Percentiles rank a stretch among this genome's conserved stretches.
phyloP scores from a whole-genome alignment of 1,139 yeast species.

The Spathaspora sp. region DNA sequence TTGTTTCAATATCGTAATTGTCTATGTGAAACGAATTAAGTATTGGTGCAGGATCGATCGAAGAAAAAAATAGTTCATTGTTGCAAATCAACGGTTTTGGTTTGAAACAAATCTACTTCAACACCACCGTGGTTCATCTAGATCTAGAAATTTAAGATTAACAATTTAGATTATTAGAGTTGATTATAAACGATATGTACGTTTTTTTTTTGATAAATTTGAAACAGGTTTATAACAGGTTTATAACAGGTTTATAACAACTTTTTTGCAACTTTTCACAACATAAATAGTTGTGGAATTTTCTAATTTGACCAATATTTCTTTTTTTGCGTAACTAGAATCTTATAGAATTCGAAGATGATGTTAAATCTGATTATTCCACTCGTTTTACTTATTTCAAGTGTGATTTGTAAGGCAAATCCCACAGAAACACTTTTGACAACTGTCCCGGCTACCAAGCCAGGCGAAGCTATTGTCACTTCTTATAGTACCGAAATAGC shows the following conservation, averaged over 20 bases:
- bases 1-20: no score
- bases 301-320: background rate
- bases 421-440: slow-evolving; percentile 15
- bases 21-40: background rate
- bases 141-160: background rate
- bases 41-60: background rate
- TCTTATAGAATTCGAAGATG: background rate
- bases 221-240: background rate
- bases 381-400: background rate
- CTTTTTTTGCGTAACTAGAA: background rate
- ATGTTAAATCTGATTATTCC: background rate
- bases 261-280: background rate
- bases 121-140: background rate
- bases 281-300: background rate
- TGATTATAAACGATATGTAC: no score
- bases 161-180: background rate
- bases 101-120: background rate
- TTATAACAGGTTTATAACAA: no score
- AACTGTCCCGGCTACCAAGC: slow-evolving; percentile 4
- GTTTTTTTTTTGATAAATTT: background rate
- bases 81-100: background rate
- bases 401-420: background rate
- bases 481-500: slow-evolving; percentile 7
- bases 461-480: slow-evolving; percentile 6
- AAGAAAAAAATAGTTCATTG: background rate